Evolutionary conservation across 306 rosid species (phyloP), one percentile per base, ranked within the genome.

Genomic region (Begonia peltatifolia): DNA sequence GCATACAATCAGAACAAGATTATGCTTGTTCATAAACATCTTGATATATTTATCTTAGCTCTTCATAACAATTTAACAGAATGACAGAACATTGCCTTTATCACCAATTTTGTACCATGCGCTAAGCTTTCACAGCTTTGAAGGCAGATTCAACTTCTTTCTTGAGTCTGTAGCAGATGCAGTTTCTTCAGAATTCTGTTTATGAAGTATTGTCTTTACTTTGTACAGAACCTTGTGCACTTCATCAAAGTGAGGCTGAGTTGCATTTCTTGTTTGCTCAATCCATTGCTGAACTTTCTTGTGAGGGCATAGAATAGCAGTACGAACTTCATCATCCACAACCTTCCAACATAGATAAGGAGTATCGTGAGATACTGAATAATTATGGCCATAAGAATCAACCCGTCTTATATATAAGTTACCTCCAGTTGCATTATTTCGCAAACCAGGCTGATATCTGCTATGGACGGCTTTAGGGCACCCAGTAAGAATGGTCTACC

Each of bases 361-460:
- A 11, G 46, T 9, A 58, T 50, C 14, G 36, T 47, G 8, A 58
- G 54, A 59, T 15, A 44, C 12, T 25, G 14, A 3, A 50, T 12
- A 35, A 10, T 42, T 58, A 53, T 57, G 14, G 25, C n/a, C 41
- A 57, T 48, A 49, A 60, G 71, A 61, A 56, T 56, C 36, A 20
- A 57, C 52, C 30, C 15, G 11, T 2, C 25, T 6, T n/a, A 12
- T 6, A 42, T 41, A 18, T 16, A 50, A 10, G 6, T 3, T 84
- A 89, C 96, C 94, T 84, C 85, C 43, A 87, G 78, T 63, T 87
- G 86, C 92, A 61, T 84, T 50, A 81, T 71, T 70, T 87, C 94
- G 6, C 96, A 82, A 58, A 77, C 95, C 63, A 79, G 48, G 60
- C 89, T 79, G 60, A 82, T 82, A 66, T 88, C 95, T 30, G 89